phyloP scores from a whole-genome alignment of 1,284 basidiomycete species.

The Ceratorhiza oryzae-sativae region DNA sequence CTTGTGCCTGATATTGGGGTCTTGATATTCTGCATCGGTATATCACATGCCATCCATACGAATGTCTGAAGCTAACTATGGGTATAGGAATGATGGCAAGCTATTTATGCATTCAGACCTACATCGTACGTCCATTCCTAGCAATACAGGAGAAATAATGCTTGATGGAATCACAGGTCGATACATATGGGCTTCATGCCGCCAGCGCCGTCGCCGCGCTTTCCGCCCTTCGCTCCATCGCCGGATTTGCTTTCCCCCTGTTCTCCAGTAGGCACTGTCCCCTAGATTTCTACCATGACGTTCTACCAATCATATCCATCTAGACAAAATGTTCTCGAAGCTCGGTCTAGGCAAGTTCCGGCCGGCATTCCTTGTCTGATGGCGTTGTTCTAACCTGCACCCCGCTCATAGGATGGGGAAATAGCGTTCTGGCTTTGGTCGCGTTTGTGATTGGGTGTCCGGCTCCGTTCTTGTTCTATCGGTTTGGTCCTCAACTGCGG shows the following conservation, averaged over 20 bases:
- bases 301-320: background rate
- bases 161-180: slow-evolving; percentile 23
- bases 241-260: slow-evolving; percentile 41
- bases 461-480: slow-evolving; percentile 38
- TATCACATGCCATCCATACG: background rate
- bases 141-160: background rate
- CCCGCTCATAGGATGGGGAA: slow-evolving; percentile 40
- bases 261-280: slow-evolving; percentile 35
- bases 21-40: slow-evolving; percentile 36
- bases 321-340: slow-evolving; percentile 23
- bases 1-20: slow-evolving; percentile 41
- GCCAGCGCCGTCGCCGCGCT: slow-evolving; percentile 40
- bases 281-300: background rate
- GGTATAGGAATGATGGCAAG: slow-evolving; percentile 38
- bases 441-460: slow-evolving; percentile 36
- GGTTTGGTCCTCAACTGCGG: slow-evolving; percentile 31
- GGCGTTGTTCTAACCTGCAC: background rate
- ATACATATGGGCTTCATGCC: slow-evolving; percentile 38
- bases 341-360: background rate
- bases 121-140: slow-evolving; percentile 35
- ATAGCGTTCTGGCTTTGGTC: slow-evolving; percentile 39
- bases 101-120: slow-evolving; percentile 40
- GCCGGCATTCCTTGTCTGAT: background rate
- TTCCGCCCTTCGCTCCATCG: slow-evolving; percentile 38
- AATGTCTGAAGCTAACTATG: background rate